Evolutionary conservation across 2,329 filamentous ascomycete genomes (phyloP).

Genomic region (Xylaria digitata): DNA sequence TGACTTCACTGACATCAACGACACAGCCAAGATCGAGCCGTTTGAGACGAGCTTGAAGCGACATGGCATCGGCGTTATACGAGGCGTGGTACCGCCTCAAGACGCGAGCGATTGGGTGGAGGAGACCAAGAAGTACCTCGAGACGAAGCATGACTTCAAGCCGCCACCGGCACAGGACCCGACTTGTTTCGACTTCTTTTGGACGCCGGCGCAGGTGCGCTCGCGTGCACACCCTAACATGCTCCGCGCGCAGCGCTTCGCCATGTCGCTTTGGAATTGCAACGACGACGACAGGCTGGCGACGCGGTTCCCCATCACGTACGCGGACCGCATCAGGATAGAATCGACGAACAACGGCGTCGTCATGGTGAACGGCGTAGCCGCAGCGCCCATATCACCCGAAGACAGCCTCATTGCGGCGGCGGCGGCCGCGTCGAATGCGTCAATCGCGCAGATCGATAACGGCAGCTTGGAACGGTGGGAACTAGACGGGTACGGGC

Average conservation of each 20-base stretch:
- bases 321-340: slow-evolving; percentile 76
- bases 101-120: slow-evolving; percentile 69
- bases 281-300: slow-evolving; percentile 67
- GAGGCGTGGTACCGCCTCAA: slow-evolving; percentile 68
- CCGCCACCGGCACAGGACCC: slow-evolving; percentile 71
- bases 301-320: slow-evolving; percentile 71
- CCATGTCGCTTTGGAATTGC: slow-evolving; percentile 74
- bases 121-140: slow-evolving; percentile 68
- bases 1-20: slow-evolving; percentile 63
- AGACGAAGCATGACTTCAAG: slow-evolving; percentile 60
- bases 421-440: slow-evolving; percentile 55
- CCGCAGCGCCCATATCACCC: slow-evolving; percentile 45
- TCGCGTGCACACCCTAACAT: slow-evolving; percentile 75
- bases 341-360: slow-evolving; percentile 60
- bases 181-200: slow-evolving; percentile 79
- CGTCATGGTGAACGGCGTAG: slow-evolving; percentile 47
- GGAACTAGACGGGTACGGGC: slow-evolving; percentile 75
- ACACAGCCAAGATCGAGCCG: slow-evolving; percentile 60
- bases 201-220: slow-evolving; percentile 75
- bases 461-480: slow-evolving; percentile 78
- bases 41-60: slow-evolving; percentile 69
- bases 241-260: slow-evolving; percentile 71
- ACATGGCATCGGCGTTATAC: slow-evolving; percentile 73
- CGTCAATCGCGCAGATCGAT: slow-evolving; percentile 74
- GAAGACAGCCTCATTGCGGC: slow-evolving; percentile 49